phyloP scores from a whole-genome alignment of 2,329 filamentous ascomycete genomes.

The Mycocentrospora acerina region DNA sequence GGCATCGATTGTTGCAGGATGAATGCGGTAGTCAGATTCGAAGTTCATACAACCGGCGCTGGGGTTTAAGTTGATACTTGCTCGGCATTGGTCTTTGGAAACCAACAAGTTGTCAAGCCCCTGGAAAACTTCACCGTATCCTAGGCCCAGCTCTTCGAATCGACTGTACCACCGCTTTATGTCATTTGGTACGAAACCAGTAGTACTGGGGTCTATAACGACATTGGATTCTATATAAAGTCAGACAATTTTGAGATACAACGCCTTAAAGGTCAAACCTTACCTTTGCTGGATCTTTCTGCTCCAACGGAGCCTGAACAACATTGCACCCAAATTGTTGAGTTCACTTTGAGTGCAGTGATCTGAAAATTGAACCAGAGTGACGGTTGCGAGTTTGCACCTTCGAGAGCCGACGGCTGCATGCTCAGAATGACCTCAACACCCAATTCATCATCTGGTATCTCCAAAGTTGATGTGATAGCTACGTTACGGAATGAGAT shows the following conservation, averaged over 20 bases:
- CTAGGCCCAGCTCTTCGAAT: slow-evolving; percentile 14
- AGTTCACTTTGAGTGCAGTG: slow-evolving; percentile 5
- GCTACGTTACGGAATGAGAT: slow-evolving; percentile 22
- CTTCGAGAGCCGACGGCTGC: slow-evolving; percentile 10
- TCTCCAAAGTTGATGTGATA: slow-evolving; percentile 13
- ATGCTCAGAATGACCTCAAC: slow-evolving; percentile 11
- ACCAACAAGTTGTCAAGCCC: not conserved
- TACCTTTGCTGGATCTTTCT: not conserved
- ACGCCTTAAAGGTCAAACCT: not conserved
- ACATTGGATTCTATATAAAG: too few species aligned
- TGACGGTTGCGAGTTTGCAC: slow-evolving; percentile 5
- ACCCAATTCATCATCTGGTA: slow-evolving; percentile 22
- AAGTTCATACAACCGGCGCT: slow-evolving; percentile 7
- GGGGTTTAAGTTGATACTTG: too few species aligned
- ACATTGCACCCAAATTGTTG: slow-evolving; percentile 22
- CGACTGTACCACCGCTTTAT: slow-evolving; percentile 19
- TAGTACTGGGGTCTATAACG: too few species aligned
- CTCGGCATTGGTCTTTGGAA: too few species aligned
- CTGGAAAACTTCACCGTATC: slow-evolving; percentile 20
- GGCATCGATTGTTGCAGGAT: slow-evolving; percentile 38
- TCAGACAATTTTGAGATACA: too few species aligned
- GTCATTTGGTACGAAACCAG: too few species aligned
- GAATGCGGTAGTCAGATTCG: slow-evolving; percentile 35
- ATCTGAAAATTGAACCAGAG: slow-evolving; percentile 23
- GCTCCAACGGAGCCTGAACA: slow-evolving; percentile 14